Conservation (phyloP, 495 filamentous ascomycete genomes). For the Lasiosphaeria miniovina region DNA sequence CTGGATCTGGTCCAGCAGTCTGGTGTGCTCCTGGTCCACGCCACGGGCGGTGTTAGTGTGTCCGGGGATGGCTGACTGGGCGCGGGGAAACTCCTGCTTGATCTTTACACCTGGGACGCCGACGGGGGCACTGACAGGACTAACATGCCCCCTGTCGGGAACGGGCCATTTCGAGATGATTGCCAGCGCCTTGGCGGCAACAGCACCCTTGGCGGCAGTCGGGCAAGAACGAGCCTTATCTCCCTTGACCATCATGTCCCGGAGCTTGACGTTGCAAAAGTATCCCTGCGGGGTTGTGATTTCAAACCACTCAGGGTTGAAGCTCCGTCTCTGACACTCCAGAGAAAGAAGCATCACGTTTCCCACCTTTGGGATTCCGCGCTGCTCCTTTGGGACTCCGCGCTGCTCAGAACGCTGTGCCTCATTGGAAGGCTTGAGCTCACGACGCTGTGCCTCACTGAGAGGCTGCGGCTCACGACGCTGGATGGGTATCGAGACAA, state of each 20-base stretch:
- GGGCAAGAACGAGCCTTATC: neutral
- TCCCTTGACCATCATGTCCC: neutral
- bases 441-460: no score
- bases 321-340: conserved; percentile 31
- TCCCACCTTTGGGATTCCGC: neutral
- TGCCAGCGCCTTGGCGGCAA: conserved; percentile 10
- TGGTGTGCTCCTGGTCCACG: neutral
- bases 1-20: conserved; percentile 10
- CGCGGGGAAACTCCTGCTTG: no score
- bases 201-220: neutral
- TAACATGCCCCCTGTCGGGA: no score
- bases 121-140: no score
- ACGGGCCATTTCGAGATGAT: neutral
- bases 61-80: neutral
- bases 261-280: conserved; percentile 14
- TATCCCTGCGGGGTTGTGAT: neutral
- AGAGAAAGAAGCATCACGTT: conserved; percentile 5
- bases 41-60: neutral
- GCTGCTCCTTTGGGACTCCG: neutral
- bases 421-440: no score
- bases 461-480: no score
- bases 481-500: neutral
- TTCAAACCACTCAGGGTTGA: conserved; percentile 27
- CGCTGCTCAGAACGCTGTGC: no score
- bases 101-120: no score